phyloP scores from a whole-genome alignment of 192 early-diverging fungal species.

The Entomortierella lignicola region DNA sequence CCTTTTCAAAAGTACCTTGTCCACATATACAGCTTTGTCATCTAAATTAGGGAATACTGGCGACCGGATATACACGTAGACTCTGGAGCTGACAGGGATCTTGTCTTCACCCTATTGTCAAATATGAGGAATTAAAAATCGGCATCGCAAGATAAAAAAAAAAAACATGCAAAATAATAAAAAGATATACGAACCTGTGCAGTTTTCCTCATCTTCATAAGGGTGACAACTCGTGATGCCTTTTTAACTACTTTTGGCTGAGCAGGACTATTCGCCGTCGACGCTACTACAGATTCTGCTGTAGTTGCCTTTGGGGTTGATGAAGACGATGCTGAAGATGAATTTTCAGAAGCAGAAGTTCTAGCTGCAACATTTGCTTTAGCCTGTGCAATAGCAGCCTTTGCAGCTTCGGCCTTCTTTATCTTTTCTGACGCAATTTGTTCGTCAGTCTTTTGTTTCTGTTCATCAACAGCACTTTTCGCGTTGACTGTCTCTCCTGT shows the following conservation, averaged over 20 bases:
- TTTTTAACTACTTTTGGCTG: conserved; percentile 20
- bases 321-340: not conserved
- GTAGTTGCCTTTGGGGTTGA: not conserved
- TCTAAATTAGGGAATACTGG: conserved; percentile 24
- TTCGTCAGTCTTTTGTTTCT: not conserved
- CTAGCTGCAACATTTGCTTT: conserved; percentile 36
- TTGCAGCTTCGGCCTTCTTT: conserved; percentile 27
- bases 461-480: not conserved
- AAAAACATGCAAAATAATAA: not conserved
- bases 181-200: conserved; percentile 19
- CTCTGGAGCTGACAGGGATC: conserved; percentile 29
- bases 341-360: not conserved
- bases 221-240: conserved; percentile 29
- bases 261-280: not conserved
- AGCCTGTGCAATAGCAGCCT: conserved; percentile 28
- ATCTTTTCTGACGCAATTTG: not conserved
- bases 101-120: conserved; percentile 39
- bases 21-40: conserved; percentile 32
- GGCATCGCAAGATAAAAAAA: not conserved
- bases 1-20: conserved; percentile 22
- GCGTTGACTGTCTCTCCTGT: not conserved
- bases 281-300: not conserved
- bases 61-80: conserved; percentile 34
- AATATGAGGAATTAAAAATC: not conserved
- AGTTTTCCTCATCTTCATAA: conserved; percentile 37